Percentiles rank a stretch among this genome's conserved stretches.
These are phyloP conservation scores for Pythium dissotocum DNA, from an alignment of 352 stramenopile genomes.

Conservation along the genomic window DNA sequence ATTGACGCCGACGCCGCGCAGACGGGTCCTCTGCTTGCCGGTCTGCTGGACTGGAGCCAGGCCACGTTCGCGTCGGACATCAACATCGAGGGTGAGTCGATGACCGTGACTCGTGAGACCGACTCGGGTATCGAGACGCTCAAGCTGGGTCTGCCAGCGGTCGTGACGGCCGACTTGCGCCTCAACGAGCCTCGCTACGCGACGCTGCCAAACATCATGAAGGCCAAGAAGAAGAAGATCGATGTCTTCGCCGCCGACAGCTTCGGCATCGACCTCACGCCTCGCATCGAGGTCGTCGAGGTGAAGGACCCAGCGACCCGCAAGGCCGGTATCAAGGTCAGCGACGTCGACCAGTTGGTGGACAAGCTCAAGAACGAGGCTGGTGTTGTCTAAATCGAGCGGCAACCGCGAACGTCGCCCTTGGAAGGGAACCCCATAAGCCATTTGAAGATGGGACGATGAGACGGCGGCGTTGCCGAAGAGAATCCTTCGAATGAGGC, in stretches of 20 bases:
- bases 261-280: slow-evolving; percentile 71
- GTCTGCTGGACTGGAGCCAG: slow-evolving; percentile 96
- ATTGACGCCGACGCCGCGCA: slow-evolving; percentile 87
- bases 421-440: too few species aligned
- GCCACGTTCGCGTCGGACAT: slow-evolving; percentile 97
- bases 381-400: slow-evolving; percentile 73
- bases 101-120: slow-evolving; percentile 94
- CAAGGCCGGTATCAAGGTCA: slow-evolving; percentile 95
- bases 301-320: slow-evolving; percentile 93
- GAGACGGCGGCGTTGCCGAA: too few species aligned
- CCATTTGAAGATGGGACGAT: background rate
- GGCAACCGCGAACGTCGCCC: too few species aligned
- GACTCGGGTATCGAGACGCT: slow-evolving; percentile 92
- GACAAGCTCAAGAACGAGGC: slow-evolving; percentile 97
- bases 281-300: slow-evolving; percentile 70
- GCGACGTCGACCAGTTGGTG: slow-evolving; percentile 93
- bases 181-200: slow-evolving; percentile 99
- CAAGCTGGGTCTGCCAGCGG: slow-evolving; percentile 89
- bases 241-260: slow-evolving; percentile 73
- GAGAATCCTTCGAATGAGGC: background rate
- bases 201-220: slow-evolving; percentile 99
- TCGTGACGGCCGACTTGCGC: slow-evolving; percentile 97
- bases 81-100: slow-evolving; percentile 50
- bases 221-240: slow-evolving; percentile 95
- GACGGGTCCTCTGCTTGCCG: slow-evolving; percentile 95